phyloP scores from a whole-genome alignment of 2,329 filamentous ascomycete genomes.

The Mollisiaceae sp. region DNA sequence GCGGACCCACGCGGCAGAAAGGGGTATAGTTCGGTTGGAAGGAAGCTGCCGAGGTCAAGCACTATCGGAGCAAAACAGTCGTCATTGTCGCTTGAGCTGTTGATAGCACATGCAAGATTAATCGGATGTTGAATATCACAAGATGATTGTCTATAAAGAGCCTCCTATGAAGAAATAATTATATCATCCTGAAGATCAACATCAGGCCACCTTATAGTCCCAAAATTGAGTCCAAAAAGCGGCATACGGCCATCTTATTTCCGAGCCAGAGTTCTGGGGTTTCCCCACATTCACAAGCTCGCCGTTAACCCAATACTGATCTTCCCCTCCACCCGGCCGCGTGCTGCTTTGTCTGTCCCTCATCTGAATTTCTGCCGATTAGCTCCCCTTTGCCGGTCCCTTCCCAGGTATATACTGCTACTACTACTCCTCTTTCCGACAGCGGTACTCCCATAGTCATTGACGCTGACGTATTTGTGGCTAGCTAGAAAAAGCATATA shows the following conservation, averaged over 20 bases:
- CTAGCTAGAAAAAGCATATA: slow-evolving; percentile 17
- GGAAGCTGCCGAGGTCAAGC: slow-evolving; percentile 18
- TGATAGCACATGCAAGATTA: slow-evolving; percentile 19
- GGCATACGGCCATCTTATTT: slow-evolving; percentile 17
- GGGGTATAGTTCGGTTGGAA: slow-evolving; percentile 8
- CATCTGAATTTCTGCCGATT: slow-evolving; percentile 21
- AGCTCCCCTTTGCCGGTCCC: slow-evolving; percentile 25
- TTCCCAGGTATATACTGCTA: slow-evolving; percentile 18
- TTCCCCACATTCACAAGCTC: slow-evolving; percentile 39
- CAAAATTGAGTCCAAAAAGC: slow-evolving; percentile 18
- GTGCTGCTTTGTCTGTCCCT: slow-evolving; percentile 27
- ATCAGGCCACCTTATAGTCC: neutral
- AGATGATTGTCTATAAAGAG: neutral
- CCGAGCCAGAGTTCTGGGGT: slow-evolving; percentile 21
- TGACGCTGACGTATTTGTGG: slow-evolving; percentile 22
- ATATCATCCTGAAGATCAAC: slow-evolving; percentile 4
- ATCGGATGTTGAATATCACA: neutral
- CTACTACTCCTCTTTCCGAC: slow-evolving; percentile 13
- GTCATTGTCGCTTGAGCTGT: slow-evolving; percentile 8
- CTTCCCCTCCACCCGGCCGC: slow-evolving; percentile 32
- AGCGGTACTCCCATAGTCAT: slow-evolving; percentile 1
- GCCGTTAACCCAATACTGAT: slow-evolving; percentile 14
- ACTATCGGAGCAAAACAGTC: neutral
- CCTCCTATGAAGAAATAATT: neutral
- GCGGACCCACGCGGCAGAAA: neutral